phyloP scores from a whole-genome alignment of 768 basidiomycete genomes.

The Panaeolus cyanescens region DNA sequence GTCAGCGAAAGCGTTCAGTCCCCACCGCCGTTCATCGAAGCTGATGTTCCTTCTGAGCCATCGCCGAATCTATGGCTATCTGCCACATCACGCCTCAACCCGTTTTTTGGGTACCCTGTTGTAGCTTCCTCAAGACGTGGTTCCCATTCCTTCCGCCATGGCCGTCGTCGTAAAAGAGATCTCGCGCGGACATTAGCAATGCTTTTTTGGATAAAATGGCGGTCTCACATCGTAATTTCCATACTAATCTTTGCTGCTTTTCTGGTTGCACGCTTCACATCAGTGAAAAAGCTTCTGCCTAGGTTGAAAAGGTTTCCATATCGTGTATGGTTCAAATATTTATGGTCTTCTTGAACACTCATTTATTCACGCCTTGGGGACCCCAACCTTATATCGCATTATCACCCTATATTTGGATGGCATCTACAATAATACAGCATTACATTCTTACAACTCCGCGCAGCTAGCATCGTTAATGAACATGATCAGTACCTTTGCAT shows the following conservation, averaged over 20 bases:
- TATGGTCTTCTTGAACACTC: slow-evolving; percentile 4
- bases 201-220: slow-evolving; percentile 73
- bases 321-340: slow-evolving; percentile 10
- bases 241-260: slow-evolving; percentile 32
- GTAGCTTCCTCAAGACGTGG: slow-evolving; percentile 27
- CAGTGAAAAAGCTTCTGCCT: neutral
- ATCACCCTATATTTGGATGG: slow-evolving; percentile 1
- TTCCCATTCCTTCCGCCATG: slow-evolving; percentile 52
- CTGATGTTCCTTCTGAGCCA: slow-evolving; percentile 11
- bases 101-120: slow-evolving; percentile 76
- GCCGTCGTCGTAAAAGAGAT: slow-evolving; percentile 71
- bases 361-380: neutral
- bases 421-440: neutral
- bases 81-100: slow-evolving; percentile 64
- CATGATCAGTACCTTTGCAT: neutral
- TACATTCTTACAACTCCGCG: neutral
- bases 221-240: slow-evolving; percentile 37
- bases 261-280: slow-evolving; percentile 25
- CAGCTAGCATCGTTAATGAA: neutral
- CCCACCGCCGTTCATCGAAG: neutral
- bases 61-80: slow-evolving; percentile 34
- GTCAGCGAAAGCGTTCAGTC: neutral
- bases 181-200: slow-evolving; percentile 59
- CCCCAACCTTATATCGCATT: neutral
- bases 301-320: slow-evolving; percentile 12